These are phyloP conservation scores for Oryza australiensis DNA, from an alignment of 176 grass and related monocot genomes.

Conservation along the genomic window DNA sequence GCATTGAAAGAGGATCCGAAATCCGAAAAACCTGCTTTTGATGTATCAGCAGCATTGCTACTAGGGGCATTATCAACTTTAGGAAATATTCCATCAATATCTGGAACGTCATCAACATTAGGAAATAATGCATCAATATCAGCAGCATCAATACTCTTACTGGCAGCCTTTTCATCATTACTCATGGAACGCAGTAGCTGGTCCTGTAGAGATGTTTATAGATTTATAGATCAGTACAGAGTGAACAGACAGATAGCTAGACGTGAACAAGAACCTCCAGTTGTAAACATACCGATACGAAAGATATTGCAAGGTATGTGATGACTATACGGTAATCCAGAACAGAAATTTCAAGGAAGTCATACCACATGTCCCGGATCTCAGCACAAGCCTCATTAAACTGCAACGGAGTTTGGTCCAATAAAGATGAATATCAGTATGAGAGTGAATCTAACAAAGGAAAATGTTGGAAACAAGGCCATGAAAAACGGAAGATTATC, in stretches of 20 bases:
- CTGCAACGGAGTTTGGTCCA: background rate
- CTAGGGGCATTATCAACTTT: background rate
- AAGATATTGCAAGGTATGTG: background rate
- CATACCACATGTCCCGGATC: background rate
- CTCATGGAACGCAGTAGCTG: background rate
- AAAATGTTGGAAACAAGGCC: background rate
- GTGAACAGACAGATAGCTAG: background rate
- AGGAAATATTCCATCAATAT: slow-evolving; percentile 10
- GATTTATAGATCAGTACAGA: background rate
- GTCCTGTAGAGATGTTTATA: background rate
- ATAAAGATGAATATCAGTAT: background rate
- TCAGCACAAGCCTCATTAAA: background rate
- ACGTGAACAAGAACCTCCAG: background rate
- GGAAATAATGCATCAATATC: slow-evolving; percentile 9
- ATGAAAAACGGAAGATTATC: background rate
- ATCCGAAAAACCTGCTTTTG: background rate
- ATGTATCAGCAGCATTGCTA: background rate
- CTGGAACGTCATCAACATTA: background rate
- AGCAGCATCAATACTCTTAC: slow-evolving; percentile 5
- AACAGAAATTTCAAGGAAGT: background rate
- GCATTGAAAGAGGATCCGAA: background rate
- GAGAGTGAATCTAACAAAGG: background rate
- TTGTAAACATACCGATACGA: background rate
- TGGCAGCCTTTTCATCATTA: background rate
- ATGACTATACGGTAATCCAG: background rate